Evolutionary conservation across 208 protist species (phyloP), one percentile per base, ranked within the genome.

Genomic region (Polymyxa betae): DNA sequence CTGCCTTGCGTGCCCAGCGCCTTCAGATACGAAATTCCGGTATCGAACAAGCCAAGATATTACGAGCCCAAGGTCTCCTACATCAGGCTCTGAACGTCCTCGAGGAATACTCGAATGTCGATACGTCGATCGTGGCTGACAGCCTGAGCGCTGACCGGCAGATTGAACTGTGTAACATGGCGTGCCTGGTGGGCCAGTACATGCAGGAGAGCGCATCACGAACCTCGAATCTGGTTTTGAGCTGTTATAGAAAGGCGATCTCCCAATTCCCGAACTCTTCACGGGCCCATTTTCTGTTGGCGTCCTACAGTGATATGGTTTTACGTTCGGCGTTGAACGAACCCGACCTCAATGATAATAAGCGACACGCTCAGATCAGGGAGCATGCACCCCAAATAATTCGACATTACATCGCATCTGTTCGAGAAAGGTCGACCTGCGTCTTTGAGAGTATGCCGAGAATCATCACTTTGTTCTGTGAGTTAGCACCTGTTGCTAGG

Each of bases 1-100:
- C 72, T 20, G 72, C 35, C n/a, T 35, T 82, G 35, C 72, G 72
- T 45, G 72, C 72, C 16, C n/a, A 82, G 35, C n/a, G 72, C n/a
- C 72, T 82, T 16, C 72, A 82, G n/a, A n/a, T 82, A 20, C 72
- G 72, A n/a, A 82, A 82, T 43, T 20, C 72, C 16, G n/a, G 72
- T 35, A 45, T 82, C 12, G 72, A 82, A 43, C 72, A 82, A n/a
- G 72, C 72, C 16, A n/a, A 82, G 40, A 5, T 82, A 40, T 35
- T 82, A 40, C 72, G 72, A 38, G 5, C 72, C 16, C 72, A 43
- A 82, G 72, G 72, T 35, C 16, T 45, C 10, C 40, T 82, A 20
- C 40, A 35, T 82, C 72, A 82, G 40, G 72, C 72, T 35, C 72
- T 82, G n/a, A 5, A 45, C 35, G 72, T 82, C n/a, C 72, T 82